A percentile compares a stretch with the other conserved stretches of the same genome.
Conservation (phyloP, 208 protist species). For the Leishmania gerbilli region DNA sequence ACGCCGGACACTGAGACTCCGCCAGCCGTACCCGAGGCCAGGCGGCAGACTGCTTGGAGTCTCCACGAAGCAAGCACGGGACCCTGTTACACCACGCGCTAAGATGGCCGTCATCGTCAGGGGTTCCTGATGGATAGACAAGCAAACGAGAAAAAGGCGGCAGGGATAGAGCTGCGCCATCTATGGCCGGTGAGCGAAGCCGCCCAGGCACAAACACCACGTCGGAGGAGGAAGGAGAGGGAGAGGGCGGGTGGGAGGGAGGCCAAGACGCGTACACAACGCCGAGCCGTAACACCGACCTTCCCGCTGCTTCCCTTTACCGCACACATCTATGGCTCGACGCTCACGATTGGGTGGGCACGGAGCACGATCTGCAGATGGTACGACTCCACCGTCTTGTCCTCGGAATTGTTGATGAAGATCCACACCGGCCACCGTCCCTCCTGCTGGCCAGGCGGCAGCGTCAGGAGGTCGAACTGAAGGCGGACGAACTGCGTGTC, state of each 20-base stretch:
- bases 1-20: background rate
- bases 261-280: background rate
- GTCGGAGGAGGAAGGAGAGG: too few species aligned
- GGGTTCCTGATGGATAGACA: background rate
- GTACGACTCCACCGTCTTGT: constrained; percentile 90
- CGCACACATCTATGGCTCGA: constrained; percentile 1
- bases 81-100: too few species aligned
- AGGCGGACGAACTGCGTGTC: constrained; percentile 78
- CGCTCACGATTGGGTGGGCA: constrained; percentile 53
- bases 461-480: constrained; percentile 72
- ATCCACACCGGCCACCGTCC: constrained; percentile 91
- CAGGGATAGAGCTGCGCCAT: background rate
- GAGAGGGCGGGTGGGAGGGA: background rate
- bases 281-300: background rate
- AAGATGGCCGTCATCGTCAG: background rate
- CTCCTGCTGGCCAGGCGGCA: constrained; percentile 78
- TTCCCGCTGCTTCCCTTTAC: background rate
- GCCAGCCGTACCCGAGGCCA: background rate
- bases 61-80: too few species aligned
- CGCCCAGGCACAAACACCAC: background rate
- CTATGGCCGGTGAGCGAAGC: background rate
- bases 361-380: constrained; percentile 81
- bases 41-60: background rate
- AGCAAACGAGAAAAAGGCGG: background rate
- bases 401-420: constrained; percentile 85